Conservation (phyloP, 768 basidiomycete genomes). For the Exidia glandulosa region DNA sequence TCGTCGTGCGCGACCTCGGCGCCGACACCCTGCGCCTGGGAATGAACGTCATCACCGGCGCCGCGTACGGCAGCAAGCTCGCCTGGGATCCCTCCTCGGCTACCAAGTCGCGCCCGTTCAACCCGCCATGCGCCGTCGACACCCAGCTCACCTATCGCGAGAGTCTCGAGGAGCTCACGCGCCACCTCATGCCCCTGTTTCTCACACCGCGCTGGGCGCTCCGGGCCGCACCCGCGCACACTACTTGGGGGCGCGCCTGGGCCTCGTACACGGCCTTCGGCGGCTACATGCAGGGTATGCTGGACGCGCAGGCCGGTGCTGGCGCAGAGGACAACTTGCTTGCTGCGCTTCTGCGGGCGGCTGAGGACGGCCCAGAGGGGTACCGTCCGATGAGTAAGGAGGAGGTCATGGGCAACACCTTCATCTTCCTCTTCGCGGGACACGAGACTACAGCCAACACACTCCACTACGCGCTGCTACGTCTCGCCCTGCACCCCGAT, state of each 20-base stretch:
- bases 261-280: slow-evolving; percentile 1
- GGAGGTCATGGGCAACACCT: slow-evolving; percentile 4
- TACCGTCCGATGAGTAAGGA: neutral
- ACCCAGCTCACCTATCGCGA: slow-evolving; percentile 1
- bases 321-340: neutral
- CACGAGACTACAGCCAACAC: slow-evolving; percentile 8
- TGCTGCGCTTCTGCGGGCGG: neutral
- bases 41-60: slow-evolving; percentile 4
- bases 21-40: slow-evolving; percentile 2
- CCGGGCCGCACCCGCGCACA: neutral
- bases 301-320: neutral
- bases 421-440: slow-evolving; percentile 7
- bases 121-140: neutral
- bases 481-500: slow-evolving; percentile 5
- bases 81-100: neutral
- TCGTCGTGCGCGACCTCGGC: neutral
- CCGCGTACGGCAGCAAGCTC: neutral
- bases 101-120: neutral
- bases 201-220: slow-evolving; percentile 4
- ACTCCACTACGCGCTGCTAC: slow-evolving; percentile 3
- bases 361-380: neutral
- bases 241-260: slow-evolving; percentile 3
- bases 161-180: slow-evolving; percentile 3
- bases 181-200: slow-evolving; percentile 4
- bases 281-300: slow-evolving; percentile 4